These are phyloP conservation scores for Neofusicoccum ribis DNA, from an alignment of 2,329 filamentous ascomycete genomes.

Conservation along the genomic window DNA sequence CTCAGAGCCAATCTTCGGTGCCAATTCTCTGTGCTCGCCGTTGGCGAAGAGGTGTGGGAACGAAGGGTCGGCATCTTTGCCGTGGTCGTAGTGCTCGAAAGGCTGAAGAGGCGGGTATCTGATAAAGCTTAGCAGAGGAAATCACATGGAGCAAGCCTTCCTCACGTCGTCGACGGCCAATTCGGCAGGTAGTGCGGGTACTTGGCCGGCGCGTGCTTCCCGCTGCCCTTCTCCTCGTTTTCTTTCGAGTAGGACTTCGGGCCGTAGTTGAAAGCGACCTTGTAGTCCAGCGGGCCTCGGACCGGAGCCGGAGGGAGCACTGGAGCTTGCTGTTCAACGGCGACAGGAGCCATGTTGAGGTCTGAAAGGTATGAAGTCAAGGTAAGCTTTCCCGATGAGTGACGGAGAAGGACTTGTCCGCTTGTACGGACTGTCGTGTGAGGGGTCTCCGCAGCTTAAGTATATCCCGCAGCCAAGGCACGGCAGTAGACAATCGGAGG, in stretches of 20 bases:
- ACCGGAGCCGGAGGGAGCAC: constrained; percentile 15
- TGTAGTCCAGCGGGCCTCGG: constrained; percentile 31
- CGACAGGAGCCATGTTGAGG: constrained; percentile 15
- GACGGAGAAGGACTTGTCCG: not conserved
- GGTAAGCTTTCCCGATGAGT: not conserved
- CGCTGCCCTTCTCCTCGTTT: constrained; percentile 55
- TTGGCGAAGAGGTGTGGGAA: constrained; percentile 67
- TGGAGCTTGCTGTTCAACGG: constrained; percentile 4
- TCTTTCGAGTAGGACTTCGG: constrained; percentile 50
- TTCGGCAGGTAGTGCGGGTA: constrained; percentile 74
- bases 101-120: constrained; percentile 65
- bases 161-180: constrained; percentile 62
- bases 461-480: constrained; percentile 10
- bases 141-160: constrained; percentile 3
- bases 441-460: constrained; percentile 7
- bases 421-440: not conserved
- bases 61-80: constrained; percentile 68
- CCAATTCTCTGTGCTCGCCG: constrained; percentile 61
- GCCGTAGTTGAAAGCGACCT: constrained; percentile 47
- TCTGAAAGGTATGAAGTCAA: not conserved
- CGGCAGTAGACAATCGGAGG: not conserved
- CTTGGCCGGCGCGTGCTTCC: constrained; percentile 56
- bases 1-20: constrained; percentile 73
- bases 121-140: not conserved
- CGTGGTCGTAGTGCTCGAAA: constrained; percentile 74